Evolutionary conservation across 164 flowering plant genomes (phyloP).

Genomic region (Magnolia changhungtana): DNA sequence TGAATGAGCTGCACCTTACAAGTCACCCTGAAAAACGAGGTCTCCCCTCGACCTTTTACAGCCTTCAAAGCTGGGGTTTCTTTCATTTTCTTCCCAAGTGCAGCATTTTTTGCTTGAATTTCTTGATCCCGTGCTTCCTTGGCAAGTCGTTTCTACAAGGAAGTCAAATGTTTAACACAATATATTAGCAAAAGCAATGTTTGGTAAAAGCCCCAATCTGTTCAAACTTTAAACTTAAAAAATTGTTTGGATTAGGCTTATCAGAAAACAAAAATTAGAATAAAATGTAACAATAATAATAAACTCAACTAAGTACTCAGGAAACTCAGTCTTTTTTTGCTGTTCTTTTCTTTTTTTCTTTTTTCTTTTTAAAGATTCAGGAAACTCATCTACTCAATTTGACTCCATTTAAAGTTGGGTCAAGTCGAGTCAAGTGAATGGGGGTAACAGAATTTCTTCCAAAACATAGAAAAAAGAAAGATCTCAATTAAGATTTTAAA

Average conservation of each 20-base stretch:
- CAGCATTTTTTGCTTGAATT: constrained; percentile 74
- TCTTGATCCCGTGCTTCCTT: constrained; percentile 91
- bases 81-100: constrained; percentile 83
- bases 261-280: not conserved
- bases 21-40: constrained; percentile 88
- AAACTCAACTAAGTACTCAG: not conserved
- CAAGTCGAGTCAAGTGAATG: no score
- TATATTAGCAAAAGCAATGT: not conserved
- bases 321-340: not conserved
- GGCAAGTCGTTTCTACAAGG: constrained; percentile 76
- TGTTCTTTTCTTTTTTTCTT: no score
- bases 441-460: no score
- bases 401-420: not conserved
- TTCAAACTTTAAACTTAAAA: not conserved
- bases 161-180: not conserved
- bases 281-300: no score
- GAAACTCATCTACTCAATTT: not conserved
- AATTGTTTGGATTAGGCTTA: not conserved
- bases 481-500: no score
- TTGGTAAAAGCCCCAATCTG: not conserved
- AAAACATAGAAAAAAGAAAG: no score
- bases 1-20: constrained; percentile 67
- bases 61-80: constrained; percentile 55
- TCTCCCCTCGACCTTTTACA: constrained; percentile 81
- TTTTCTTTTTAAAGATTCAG: no score